Conservation (phyloP, 1,139 yeast species). For the Candida labiduridarum region DNA sequence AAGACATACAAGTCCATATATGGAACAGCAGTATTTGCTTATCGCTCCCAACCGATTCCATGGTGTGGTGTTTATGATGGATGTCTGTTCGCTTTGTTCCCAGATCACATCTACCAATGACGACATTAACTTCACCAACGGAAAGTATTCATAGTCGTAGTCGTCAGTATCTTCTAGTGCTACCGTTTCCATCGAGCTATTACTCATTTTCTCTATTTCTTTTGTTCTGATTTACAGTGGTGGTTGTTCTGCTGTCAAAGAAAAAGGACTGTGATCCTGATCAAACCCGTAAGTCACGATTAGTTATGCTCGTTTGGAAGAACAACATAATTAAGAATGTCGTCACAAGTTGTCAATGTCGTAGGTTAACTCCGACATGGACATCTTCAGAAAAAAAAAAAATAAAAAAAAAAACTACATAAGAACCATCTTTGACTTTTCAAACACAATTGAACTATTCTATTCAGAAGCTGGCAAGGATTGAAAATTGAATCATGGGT, state of each 20-base stretch:
- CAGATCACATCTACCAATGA: constrained; percentile 26
- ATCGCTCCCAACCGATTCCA: constrained; percentile 24
- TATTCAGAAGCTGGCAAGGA: neutral
- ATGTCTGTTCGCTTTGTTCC: constrained; percentile 24
- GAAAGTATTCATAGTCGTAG: constrained; percentile 14
- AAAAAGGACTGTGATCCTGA: neutral
- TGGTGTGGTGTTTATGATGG: constrained; percentile 12
- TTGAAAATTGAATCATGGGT: constrained; percentile 21
- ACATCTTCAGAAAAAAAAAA: neutral
- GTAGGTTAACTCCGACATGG: neutral
- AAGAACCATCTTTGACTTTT: neutral
- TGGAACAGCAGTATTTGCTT: constrained; percentile 35
- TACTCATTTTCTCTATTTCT: neutral
- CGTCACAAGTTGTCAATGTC: neutral
- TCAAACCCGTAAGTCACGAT: neutral
- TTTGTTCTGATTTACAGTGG: neutral
- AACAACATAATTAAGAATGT: neutral
- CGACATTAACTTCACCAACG: constrained; percentile 16
- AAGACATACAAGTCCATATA: constrained; percentile 50
- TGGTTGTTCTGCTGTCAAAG: neutral
- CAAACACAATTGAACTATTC: neutral
- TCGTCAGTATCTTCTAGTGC: constrained; percentile 3
- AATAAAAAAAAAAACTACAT: neutral
- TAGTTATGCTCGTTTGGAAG: neutral
- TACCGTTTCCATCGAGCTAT: constrained; percentile 1